Conservation (phyloP, 768 basidiomycete genomes). For the Kwoniella sp. region DNA sequence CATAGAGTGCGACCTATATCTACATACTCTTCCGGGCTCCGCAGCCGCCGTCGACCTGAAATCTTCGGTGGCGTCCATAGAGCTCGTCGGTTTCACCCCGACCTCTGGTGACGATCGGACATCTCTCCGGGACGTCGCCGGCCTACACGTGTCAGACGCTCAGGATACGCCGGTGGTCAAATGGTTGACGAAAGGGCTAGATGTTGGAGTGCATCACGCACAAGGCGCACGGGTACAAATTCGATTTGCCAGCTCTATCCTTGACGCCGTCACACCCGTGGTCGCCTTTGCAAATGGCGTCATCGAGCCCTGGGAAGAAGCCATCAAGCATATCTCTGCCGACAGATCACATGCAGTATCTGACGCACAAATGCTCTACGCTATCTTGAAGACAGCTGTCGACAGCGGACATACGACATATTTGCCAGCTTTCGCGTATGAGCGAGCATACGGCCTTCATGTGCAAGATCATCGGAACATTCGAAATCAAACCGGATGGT, state of each 20-base stretch:
- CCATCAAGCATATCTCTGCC: neutral
- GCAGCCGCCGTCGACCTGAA: slow-evolving; percentile 3
- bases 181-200: neutral
- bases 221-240: slow-evolving; percentile 11
- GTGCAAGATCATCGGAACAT: slow-evolving; percentile 43
- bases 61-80: neutral
- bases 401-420: slow-evolving; percentile 10
- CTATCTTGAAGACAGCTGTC: slow-evolving; percentile 22
- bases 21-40: slow-evolving; percentile 1
- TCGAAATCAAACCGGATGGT: slow-evolving; percentile 65
- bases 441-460: slow-evolving; percentile 43
- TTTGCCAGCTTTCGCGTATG: slow-evolving; percentile 33
- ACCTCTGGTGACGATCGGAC: neutral
- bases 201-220: slow-evolving; percentile 5
- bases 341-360: neutral
- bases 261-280: slow-evolving; percentile 28
- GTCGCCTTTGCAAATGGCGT: slow-evolving; percentile 7
- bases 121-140: slow-evolving; percentile 5
- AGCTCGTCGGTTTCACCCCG: neutral
- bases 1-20: slow-evolving; percentile 7
- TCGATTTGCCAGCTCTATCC: neutral
- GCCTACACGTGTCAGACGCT: neutral
- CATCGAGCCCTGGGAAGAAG: slow-evolving; percentile 22
- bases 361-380: slow-evolving; percentile 21
- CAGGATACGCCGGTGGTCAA: slow-evolving; percentile 3